Percentiles rank a stretch among this genome's conserved stretches.
These are phyloP conservation scores for Globisporangium parvum DNA, from an alignment of 352 stramenopile species.

Conservation along the genomic window DNA sequence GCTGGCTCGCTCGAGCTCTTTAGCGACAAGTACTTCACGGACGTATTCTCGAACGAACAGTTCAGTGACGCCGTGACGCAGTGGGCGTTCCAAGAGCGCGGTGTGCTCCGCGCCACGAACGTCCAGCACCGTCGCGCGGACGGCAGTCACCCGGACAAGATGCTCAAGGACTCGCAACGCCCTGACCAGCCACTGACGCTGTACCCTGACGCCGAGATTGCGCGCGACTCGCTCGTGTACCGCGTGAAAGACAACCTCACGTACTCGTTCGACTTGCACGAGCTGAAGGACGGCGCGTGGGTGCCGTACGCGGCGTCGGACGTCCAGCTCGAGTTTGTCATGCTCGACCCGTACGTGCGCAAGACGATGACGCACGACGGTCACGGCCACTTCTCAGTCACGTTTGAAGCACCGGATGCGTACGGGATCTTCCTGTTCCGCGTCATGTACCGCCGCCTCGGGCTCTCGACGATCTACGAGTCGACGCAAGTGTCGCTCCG, in stretches of 20 bases:
- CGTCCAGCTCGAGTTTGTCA: conserved; percentile 93
- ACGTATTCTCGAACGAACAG: conserved; percentile 62
- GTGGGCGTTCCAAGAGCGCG: conserved; percentile 86
- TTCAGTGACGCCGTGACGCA: conserved; percentile 71
- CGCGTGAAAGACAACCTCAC: conserved; percentile 92
- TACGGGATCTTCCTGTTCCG: conserved; percentile 94
- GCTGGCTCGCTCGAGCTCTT: conserved; percentile 86
- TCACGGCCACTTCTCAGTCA: conserved; percentile 74
- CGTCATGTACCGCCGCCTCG: conserved; percentile 85
- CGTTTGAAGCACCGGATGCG: conserved; percentile 86
- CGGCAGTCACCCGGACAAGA: conserved; percentile 75
- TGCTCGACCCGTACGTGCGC: conserved; percentile 91
- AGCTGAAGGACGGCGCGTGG: conserved; percentile 80
- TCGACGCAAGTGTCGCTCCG: conserved; percentile 89
- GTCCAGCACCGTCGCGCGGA: conserved; percentile 83
- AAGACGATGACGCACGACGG: conserved; percentile 77
- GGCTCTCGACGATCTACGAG: conserved; percentile 82
- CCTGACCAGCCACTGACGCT: conserved; percentile 86
- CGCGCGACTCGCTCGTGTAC: conserved; percentile 73
- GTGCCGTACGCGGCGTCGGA: conserved; percentile 72
- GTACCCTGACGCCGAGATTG: conserved; percentile 80
- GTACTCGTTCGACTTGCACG: conserved; percentile 88
- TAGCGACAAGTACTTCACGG: conserved; percentile 78
- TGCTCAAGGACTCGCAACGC: conserved; percentile 85
- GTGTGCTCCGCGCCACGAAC: conserved; percentile 84